Base-by-base conservation (phyloP, 805 yeast species). In the Zygoascus tannicola region DNA sequence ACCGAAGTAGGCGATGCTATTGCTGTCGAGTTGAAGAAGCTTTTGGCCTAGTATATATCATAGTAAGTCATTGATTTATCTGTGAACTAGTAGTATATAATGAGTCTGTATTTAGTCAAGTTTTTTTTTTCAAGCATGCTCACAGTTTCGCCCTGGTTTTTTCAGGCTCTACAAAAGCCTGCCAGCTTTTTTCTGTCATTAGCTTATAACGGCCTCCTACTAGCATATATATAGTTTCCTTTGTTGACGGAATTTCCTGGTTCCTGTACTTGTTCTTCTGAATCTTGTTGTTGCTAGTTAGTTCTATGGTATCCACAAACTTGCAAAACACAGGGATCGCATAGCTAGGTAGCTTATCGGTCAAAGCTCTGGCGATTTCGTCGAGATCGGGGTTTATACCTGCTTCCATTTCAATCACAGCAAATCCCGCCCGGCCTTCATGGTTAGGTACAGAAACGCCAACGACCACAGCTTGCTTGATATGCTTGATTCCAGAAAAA, bases 391-490 rank as follows among this genome's bases (percentile, higher is more conserved):
- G 57, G 7, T 52, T 50, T 26, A 7, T 12, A 12, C 30, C 12
- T 5, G 70, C 71, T 8, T 59, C 56, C 3, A 79, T 72, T 56
- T 81, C 80, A 10, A 87, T 57, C 2, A 85, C 81, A 0, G 92
- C 94, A 61, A 82, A 85, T 0, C 97, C 97, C 12, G 95, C 95
- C 54, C 96, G 74, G 32, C 97, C 97, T 63, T 88, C 97, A 57
- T 88, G 94, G 43, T 79, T 73, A 3, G 90, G 92, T 7, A 88
- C 81, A 57, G 74, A 74, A 32, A 96, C 96, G 43, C 92, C 96
- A 19, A 88, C 95, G 38, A 85, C 87, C 10, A 81, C 76, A 49
- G 81, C 85, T 48, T 73, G 71, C 39, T 82, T 66, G 21, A 64
- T 52, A 20, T 63, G 66, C 19, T 64, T 61, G 26, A 58, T 49